A percentile compares a stretch with the other conserved stretches of the same genome.
Evolutionary conservation across 2,329 filamentous ascomycete species (phyloP).

Genomic region (Cladosporium sp.): DNA sequence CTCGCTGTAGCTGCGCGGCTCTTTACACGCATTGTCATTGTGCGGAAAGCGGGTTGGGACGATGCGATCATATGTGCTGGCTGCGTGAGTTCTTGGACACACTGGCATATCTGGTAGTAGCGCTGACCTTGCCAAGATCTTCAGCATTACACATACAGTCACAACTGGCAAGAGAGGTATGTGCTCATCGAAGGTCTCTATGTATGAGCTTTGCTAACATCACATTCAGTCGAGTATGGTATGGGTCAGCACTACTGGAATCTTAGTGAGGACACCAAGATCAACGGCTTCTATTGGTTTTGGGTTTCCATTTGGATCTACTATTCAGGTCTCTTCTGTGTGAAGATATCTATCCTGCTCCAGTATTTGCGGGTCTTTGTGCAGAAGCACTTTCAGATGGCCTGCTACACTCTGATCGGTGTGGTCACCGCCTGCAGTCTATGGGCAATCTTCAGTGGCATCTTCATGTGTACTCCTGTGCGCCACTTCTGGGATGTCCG

Average conservation of each 20-base stretch:
- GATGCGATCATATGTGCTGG: constrained; percentile 22
- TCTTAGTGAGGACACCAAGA: constrained; percentile 14
- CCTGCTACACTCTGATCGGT: constrained; percentile 28
- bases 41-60: constrained; percentile 24
- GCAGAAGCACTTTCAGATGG: constrained; percentile 21
- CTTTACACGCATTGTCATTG: constrained; percentile 23
- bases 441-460: constrained; percentile 33
- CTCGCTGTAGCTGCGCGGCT: constrained; percentile 28
- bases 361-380: constrained; percentile 28
- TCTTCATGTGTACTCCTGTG: constrained; percentile 38
- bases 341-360: constrained; percentile 29
- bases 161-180: constrained; percentile 11
- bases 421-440: constrained; percentile 32
- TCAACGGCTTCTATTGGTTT: constrained; percentile 23
- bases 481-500: constrained; percentile 32
- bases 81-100: background rate
- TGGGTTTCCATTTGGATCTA: constrained; percentile 26
- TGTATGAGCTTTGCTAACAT: background rate
- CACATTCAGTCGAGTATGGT: constrained; percentile 21
- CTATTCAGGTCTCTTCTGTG: constrained; percentile 21
- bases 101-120: background rate
- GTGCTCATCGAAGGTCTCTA: background rate
- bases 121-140: constrained; percentile 11
- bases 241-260: constrained; percentile 25
- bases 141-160: constrained; percentile 9